Evolutionary conservation across 1,139 yeast genomes (phyloP).

Genomic region (Debaryomycetaceae sp.): DNA sequence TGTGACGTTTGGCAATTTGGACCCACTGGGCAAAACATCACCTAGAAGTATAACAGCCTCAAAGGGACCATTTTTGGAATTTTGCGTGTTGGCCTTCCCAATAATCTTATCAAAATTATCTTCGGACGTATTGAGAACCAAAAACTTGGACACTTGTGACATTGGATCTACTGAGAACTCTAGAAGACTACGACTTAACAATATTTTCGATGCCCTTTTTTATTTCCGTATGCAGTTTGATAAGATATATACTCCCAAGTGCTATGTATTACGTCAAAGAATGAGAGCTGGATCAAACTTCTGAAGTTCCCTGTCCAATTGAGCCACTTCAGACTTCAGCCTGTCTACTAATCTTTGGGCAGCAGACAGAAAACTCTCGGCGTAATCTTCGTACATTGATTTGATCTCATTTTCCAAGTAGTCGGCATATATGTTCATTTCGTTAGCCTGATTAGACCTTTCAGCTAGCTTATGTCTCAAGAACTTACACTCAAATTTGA

Average conservation of each 20-base stretch:
- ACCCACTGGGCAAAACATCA: constrained; percentile 27
- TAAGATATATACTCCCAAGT: not conserved
- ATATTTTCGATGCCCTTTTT: not conserved
- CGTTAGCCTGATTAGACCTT: constrained; percentile 19
- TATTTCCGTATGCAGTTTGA: not conserved
- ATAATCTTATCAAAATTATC: constrained; percentile 38
- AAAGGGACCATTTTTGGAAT: constrained; percentile 63
- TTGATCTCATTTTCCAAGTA: constrained; percentile 26
- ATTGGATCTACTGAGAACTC: constrained; percentile 2
- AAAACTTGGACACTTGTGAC: constrained; percentile 23
- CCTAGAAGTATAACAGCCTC: constrained; percentile 55
- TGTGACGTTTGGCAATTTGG: constrained; percentile 14
- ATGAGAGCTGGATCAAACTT: constrained; percentile 7
- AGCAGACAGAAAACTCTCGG: not conserved
- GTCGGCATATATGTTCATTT: constrained; percentile 24
- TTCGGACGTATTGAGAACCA: constrained; percentile 50
- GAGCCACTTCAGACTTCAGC: constrained; percentile 1
- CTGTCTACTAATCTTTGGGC: constrained; percentile 1
- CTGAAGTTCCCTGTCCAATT: constrained; percentile 5
- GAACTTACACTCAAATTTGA: constrained; percentile 35
- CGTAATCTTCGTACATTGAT: constrained; percentile 1
- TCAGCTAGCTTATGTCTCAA: constrained; percentile 18
- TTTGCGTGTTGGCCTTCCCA: constrained; percentile 46
- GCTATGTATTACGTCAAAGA: not conserved
- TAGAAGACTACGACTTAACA: constrained; percentile 9